Base-by-base conservation (phyloP, 1,139 yeast genomes). In the Martiniozyma asiatica region DNA sequence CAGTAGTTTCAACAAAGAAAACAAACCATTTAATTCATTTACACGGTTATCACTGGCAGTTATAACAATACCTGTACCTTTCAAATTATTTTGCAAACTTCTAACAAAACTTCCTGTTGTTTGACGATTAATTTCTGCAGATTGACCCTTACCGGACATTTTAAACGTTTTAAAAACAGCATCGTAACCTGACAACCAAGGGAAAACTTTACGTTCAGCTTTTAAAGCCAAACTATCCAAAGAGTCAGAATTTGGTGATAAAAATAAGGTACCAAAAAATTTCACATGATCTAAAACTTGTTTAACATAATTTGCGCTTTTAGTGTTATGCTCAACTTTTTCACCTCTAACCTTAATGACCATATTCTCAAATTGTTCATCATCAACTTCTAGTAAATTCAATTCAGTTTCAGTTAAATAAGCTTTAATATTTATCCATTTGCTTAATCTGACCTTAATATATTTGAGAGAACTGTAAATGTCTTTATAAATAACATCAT, bases 31-130 rank as follows among this genome's bases (percentile, higher is more conserved):
- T 14, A 73, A 53, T 37, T 67, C 68, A 8, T 56, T 56, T 5
- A 59, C 61, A 38, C 67, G 67, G 2, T 42, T 35, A 39, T 66
- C 64, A 12, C 58, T 50, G 24, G 70, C 61, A 4, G 74, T 61
- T 12, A 72, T 43, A 0, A 68, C 75, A 14, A 73, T 57, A 22
- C 77, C 77, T 41, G 50, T 59, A 2, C 73, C 74, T 31, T 55
- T 58, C 22, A 58, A 47, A 6, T 48, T 34, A 16, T 54, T 44
- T 38, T 60, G 65, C 35, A 63, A 58, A 17, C 51, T 45, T 35
- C 55, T 53, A 31, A 67, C 46, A 42, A 65, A 64, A 36, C 71
- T 61, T 8, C 18, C 18, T 6, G 18, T 3, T 6, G 26, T 10
- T 44, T 33, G 9, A 27, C 27, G 21, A 9, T 13, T 13, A 12